Percentiles rank a stretch among this genome's conserved stretches.
Evolutionary conservation across 495 filamentous ascomycete genomes (phyloP).

Genomic region (Schizothecium vesticola): DNA sequence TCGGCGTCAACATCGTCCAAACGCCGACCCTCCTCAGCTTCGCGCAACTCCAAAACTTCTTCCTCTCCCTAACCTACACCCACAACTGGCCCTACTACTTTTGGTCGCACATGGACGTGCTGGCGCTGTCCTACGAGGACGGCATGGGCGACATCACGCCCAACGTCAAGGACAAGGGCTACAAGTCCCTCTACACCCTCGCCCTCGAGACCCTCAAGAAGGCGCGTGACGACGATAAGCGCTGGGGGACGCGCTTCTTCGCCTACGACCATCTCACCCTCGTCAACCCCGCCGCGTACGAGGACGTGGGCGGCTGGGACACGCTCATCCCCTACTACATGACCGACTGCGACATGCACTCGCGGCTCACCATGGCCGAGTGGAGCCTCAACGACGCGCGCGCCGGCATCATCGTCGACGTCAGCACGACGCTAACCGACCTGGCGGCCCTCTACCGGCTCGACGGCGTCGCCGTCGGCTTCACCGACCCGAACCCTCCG

Average conservation of each 20-base stretch:
- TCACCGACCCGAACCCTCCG: slow-evolving; percentile 38
- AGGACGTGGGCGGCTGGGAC: slow-evolving; percentile 56
- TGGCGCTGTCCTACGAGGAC: slow-evolving; percentile 50
- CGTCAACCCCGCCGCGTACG: slow-evolving; percentile 48
- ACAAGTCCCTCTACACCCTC: slow-evolving; percentile 48
- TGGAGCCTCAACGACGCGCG: slow-evolving; percentile 41
- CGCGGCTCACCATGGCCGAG: slow-evolving; percentile 45
- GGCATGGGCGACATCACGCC: slow-evolving; percentile 30
- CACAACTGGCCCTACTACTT: slow-evolving; percentile 55
- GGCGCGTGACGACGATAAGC: slow-evolving; percentile 21
- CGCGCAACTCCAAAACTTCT: slow-evolving; percentile 61
- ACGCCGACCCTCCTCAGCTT: slow-evolving; percentile 57
- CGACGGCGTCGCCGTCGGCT: slow-evolving; percentile 23
- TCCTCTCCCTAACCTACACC: slow-evolving; percentile 49
- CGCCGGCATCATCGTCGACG: slow-evolving; percentile 50
- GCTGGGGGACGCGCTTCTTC: slow-evolving; percentile 50
- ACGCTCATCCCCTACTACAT: slow-evolving; percentile 57
- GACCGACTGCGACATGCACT: slow-evolving; percentile 57
- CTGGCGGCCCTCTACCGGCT: slow-evolving; percentile 43
- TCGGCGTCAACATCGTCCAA: slow-evolving; percentile 52
- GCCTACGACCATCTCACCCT: slow-evolving; percentile 54
- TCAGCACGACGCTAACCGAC: slow-evolving; percentile 39
- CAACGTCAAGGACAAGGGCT: slow-evolving; percentile 37
- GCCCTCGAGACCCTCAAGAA: slow-evolving; percentile 39
- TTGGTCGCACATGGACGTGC: slow-evolving; percentile 55